Evolutionary conservation across 202 grass and related monocot species (phyloP).

Genomic region (Zizania palustris): DNA sequence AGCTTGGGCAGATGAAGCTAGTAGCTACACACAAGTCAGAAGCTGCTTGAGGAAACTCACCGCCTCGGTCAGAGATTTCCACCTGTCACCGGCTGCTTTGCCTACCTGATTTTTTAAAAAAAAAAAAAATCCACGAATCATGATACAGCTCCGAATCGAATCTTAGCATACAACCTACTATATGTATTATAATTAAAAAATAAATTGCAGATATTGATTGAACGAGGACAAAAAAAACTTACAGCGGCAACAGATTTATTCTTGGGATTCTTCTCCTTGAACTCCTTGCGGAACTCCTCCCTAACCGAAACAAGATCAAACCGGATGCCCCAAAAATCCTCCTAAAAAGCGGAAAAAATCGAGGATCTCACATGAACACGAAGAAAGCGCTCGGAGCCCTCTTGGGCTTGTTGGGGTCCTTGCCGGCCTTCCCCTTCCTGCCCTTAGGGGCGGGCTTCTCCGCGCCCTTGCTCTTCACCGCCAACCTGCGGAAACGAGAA

Average conservation of each 20-base stretch:
- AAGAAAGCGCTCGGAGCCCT: slow-evolving; percentile 93
- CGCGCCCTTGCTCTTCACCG: slow-evolving; percentile 76
- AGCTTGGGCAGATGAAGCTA: background rate
- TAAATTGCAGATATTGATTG: too few relatives aligned
- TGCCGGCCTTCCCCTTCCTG: slow-evolving; percentile 67
- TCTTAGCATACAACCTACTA: background rate
- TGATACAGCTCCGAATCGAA: background rate
- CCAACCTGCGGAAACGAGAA: slow-evolving; percentile 41
- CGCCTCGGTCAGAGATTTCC: slow-evolving; percentile 79
- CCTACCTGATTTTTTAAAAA: slow-evolving; percentile 56
- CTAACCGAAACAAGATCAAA: slow-evolving; percentile 33
- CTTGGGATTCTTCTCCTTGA: slow-evolving; percentile 98
- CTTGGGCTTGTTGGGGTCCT: slow-evolving; percentile 99
- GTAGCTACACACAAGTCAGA: background rate
- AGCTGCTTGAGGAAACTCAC: slow-evolving; percentile 20
- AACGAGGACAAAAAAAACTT: slow-evolving; percentile 15
- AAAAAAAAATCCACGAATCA: background rate
- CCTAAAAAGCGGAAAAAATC: background rate
- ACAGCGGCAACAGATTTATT: slow-evolving; percentile 90
- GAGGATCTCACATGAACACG: slow-evolving; percentile 77
- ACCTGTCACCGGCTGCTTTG: slow-evolving; percentile 89
- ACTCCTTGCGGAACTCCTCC: slow-evolving; percentile 92
- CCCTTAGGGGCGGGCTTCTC: slow-evolving; percentile 52
- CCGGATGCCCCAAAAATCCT: background rate
- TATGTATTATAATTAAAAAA: background rate